These are phyloP conservation scores for Hygrophoropsis aurantiaca DNA, from an alignment of 768 basidiomycete species.

Conservation along the genomic window DNA sequence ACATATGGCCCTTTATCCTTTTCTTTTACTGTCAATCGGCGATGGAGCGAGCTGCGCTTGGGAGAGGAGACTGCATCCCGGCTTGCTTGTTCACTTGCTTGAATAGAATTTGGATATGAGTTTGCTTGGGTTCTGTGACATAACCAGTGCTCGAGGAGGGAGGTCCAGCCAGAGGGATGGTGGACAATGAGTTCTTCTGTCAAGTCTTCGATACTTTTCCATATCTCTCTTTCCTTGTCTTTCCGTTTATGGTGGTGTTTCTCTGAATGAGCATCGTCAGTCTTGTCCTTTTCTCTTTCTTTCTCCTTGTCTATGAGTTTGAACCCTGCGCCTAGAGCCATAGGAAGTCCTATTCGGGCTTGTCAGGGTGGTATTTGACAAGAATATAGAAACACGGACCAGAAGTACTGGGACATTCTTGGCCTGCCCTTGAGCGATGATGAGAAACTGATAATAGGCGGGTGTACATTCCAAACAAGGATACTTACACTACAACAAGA, in stretches of 20 bases:
- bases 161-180: constrained; percentile 62
- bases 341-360: constrained; percentile 58
- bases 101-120: constrained; percentile 27
- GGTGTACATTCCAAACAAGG: constrained; percentile 1
- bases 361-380: constrained; percentile 2
- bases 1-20: constrained; percentile 73
- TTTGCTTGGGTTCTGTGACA: constrained; percentile 39
- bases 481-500: constrained; percentile 69
- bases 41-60: constrained; percentile 44
- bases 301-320: constrained; percentile 38
- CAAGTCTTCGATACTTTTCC: constrained; percentile 37
- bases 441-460: constrained; percentile 9
- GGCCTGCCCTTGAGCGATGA: constrained; percentile 52
- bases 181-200: constrained; percentile 30
- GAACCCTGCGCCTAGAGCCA: constrained; percentile 63
- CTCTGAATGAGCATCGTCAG: constrained; percentile 30
- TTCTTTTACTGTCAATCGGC: constrained; percentile 42
- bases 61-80: constrained; percentile 39
- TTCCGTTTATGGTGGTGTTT: constrained; percentile 33
- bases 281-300: constrained; percentile 29
- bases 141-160: constrained; percentile 74
- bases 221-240: constrained; percentile 40
- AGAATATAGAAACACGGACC: constrained; percentile 38
- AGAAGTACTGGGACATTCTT: constrained; percentile 82
- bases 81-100: constrained; percentile 17